Evolutionary conservation across 2,329 filamentous ascomycete genomes (phyloP).

Genomic region (Cytospora mali): DNA sequence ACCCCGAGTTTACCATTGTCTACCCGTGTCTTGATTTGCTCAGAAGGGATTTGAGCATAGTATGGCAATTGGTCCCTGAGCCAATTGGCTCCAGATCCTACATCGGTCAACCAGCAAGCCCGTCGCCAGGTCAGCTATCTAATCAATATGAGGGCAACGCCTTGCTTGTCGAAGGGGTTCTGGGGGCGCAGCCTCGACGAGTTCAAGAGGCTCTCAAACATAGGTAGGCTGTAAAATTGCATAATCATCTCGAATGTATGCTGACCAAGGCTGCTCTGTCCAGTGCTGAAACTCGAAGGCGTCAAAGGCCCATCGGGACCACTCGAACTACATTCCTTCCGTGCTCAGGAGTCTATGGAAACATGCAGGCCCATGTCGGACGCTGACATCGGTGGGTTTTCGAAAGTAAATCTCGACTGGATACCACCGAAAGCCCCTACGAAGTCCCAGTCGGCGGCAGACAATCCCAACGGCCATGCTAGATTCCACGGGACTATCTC

Average conservation of each 20-base stretch:
- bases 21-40: background rate
- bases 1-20: background rate
- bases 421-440: slow-evolving; percentile 40
- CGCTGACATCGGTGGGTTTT: slow-evolving; percentile 83
- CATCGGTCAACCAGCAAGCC: background rate
- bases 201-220: slow-evolving; percentile 57
- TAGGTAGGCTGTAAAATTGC: slow-evolving; percentile 47
- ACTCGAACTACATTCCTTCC: slow-evolving; percentile 67
- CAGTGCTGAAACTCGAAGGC: slow-evolving; percentile 71
- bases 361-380: slow-evolving; percentile 83
- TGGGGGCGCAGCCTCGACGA: slow-evolving; percentile 62
- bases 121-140: background rate
- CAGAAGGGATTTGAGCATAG: background rate
- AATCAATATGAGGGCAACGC: slow-evolving; percentile 51
- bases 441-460: slow-evolving; percentile 31
- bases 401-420: slow-evolving; percentile 71
- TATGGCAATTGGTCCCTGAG: slow-evolving; percentile 11
- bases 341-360: slow-evolving; percentile 47
- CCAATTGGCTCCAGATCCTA: slow-evolving; percentile 16
- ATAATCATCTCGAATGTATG: slow-evolving; percentile 7
- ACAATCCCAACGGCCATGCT: slow-evolving; percentile 58
- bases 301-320: slow-evolving; percentile 67
- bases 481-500: slow-evolving; percentile 89
- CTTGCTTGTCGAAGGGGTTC: slow-evolving; percentile 55
- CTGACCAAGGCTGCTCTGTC: slow-evolving; percentile 25